phyloP scores from a whole-genome alignment of 164 flowering plant species.

The Berberis vulgaris region DNA sequence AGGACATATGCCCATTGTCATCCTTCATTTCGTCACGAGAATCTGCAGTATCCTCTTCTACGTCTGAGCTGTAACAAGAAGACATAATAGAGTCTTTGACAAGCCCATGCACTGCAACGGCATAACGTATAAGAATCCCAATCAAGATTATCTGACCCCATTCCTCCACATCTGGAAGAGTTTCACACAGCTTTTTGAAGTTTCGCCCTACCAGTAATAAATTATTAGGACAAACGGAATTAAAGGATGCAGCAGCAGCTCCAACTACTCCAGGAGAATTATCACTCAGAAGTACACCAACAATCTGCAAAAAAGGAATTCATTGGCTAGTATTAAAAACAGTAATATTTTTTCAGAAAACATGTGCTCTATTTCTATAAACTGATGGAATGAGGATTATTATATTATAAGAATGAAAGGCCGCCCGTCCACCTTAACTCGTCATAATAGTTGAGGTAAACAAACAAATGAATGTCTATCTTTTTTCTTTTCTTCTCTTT shows the following conservation, averaged over 20 bases:
- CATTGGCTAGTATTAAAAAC: neutral
- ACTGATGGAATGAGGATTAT: neutral
- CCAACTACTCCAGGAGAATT: conserved; percentile 94
- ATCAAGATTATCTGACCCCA: conserved; percentile 92
- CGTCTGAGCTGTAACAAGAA: conserved; percentile 22
- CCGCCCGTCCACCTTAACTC: neutral
- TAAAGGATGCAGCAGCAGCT: conserved; percentile 93
- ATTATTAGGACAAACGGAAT: conserved; percentile 73
- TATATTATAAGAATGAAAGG: neutral
- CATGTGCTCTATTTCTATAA: neutral
- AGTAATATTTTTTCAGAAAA: neutral
- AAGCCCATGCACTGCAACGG: conserved; percentile 79
- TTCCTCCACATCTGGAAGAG: conserved; percentile 95
- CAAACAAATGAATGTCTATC: no score
- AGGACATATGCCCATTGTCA: conserved; percentile 19
- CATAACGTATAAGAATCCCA: conserved; percentile 80
- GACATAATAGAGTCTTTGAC: conserved; percentile 68
- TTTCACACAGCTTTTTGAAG: conserved; percentile 68
- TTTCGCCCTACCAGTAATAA: conserved; percentile 61
- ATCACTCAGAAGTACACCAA: conserved; percentile 67
- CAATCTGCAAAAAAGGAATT: conserved; percentile 48
- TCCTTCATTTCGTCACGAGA: conserved; percentile 15
- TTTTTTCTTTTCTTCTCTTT: no score
- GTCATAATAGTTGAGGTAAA: no score
- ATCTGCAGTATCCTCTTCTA: conserved; percentile 32